phyloP scores from a whole-genome alignment of 2,329 filamentous ascomycete species.

The Xylariaceae sp. region DNA sequence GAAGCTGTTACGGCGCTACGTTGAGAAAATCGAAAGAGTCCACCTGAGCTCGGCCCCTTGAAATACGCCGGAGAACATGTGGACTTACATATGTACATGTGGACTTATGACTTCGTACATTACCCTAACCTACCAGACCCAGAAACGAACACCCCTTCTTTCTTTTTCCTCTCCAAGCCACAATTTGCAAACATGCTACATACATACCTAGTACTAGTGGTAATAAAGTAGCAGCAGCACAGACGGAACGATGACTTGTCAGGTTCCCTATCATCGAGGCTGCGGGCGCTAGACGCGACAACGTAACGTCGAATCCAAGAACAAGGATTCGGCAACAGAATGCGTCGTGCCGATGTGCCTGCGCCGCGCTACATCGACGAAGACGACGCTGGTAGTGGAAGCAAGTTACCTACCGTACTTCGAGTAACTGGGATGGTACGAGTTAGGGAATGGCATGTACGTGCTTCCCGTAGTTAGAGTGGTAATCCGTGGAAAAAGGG shows the following conservation, averaged over 20 bases:
- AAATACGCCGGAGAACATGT: no score
- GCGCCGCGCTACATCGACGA: constrained; percentile 17
- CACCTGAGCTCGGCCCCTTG: neutral
- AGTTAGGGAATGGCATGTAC: no score
- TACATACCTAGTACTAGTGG: no score
- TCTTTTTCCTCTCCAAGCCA: neutral
- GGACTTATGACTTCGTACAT: no score
- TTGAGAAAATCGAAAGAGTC: constrained; percentile 5
- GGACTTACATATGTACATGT: no score
- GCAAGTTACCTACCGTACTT: no score
- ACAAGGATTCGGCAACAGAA: constrained; percentile 19
- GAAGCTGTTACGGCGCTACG: constrained; percentile 4
- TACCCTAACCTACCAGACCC: no score
- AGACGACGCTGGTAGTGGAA: constrained; percentile 3
- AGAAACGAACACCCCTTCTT: no score
- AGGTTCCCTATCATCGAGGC: constrained; percentile 1
- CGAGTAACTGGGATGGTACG: no score
- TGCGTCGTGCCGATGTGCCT: constrained; percentile 20
- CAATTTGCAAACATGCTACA: neutral
- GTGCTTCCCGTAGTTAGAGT: no score
- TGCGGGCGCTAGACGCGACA: constrained; percentile 22
- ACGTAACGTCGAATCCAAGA: constrained; percentile 29
- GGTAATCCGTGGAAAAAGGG: neutral
- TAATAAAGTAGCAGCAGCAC: neutral
- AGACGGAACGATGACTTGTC: constrained; percentile 14